Percentiles rank a stretch among this genome's conserved stretches.
Conservation (phyloP, 1,284 basidiomycete species). For the Rhodofomes roseus region DNA sequence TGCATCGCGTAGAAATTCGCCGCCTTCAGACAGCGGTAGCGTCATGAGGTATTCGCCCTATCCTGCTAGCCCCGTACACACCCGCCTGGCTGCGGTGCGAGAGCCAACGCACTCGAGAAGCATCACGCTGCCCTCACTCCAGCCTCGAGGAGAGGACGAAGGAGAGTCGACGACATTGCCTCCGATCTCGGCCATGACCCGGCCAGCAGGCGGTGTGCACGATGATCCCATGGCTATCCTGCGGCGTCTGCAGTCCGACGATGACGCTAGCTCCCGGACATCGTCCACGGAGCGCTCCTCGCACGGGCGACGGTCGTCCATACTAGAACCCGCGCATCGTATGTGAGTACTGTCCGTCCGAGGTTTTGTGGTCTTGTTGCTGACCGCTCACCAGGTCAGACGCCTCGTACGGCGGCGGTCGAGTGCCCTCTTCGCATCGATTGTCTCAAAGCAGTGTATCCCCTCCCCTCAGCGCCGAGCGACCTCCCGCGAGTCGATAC, state of each 20-base stretch:
- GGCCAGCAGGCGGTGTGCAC: slow-evolving; percentile 40
- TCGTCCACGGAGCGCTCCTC: slow-evolving; percentile 3
- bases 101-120: slow-evolving; percentile 12
- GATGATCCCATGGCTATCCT: slow-evolving; percentile 63
- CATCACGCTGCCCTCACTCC: slow-evolving; percentile 7
- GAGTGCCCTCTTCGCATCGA: slow-evolving; percentile 9
- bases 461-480: slow-evolving; percentile 9
- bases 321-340: slow-evolving; percentile 1
- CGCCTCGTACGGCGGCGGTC: slow-evolving; percentile 14
- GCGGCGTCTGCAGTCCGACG: slow-evolving; percentile 49
- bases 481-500: background rate
- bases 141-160: slow-evolving; percentile 16
- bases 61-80: slow-evolving; percentile 27
- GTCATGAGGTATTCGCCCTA: slow-evolving; percentile 40
- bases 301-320: slow-evolving; percentile 15
- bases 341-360: slow-evolving; percentile 10
- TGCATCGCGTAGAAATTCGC: slow-evolving; percentile 13
- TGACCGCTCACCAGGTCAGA: slow-evolving; percentile 20
- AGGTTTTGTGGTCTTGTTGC: slow-evolving; percentile 2
- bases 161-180: slow-evolving; percentile 45
- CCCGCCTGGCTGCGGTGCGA: slow-evolving; percentile 10
- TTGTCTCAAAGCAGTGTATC: slow-evolving; percentile 13
- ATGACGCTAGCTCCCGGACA: slow-evolving; percentile 27
- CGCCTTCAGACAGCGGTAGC: slow-evolving; percentile 11
- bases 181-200: slow-evolving; percentile 60